These are phyloP conservation scores for Cordyceps tenuipes DNA, from an alignment of 2,329 filamentous ascomycete genomes.

Conservation along the genomic window DNA sequence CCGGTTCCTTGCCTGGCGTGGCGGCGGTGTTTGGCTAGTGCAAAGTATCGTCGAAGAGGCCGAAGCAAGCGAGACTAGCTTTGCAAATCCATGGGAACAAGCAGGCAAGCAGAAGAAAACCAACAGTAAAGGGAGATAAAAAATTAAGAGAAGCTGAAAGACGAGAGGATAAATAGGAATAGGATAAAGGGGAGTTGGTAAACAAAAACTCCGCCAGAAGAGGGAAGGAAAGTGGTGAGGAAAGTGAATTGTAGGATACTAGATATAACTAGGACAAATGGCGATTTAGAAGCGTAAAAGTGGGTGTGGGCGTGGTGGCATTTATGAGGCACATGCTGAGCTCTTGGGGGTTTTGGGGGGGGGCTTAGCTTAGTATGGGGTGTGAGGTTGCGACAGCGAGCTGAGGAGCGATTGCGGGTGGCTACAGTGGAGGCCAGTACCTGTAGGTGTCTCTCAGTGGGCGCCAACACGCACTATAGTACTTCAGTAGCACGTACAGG, in stretches of 20 bases:
- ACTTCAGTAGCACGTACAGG: background rate
- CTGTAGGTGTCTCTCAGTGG: background rate
- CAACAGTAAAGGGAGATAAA: background rate
- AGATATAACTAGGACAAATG: constrained; percentile 10
- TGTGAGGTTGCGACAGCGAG: background rate
- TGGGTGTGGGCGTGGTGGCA: constrained; percentile 9
- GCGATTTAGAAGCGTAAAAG: constrained; percentile 5
- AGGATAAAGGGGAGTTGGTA: background rate
- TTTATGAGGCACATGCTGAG: constrained; percentile 8
- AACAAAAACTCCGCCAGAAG: constrained; percentile 5
- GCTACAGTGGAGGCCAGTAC: background rate
- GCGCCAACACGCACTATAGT: background rate
- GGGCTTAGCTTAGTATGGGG: background rate
- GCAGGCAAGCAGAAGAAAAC: background rate
- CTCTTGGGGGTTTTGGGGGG: background rate
- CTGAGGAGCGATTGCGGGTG: background rate
- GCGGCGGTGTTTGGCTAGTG: background rate
- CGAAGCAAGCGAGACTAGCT: constrained; percentile 1
- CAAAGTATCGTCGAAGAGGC: background rate
- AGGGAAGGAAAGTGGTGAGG: background rate
- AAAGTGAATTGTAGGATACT: background rate
- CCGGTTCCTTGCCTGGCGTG: background rate
- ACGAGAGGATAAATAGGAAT: background rate
- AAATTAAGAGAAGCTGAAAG: background rate
- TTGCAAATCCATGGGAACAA: constrained; percentile 3